Evolutionary conservation across 2,329 filamentous ascomycete genomes (phyloP).

Genomic region (Neonectria coccinea): DNA sequence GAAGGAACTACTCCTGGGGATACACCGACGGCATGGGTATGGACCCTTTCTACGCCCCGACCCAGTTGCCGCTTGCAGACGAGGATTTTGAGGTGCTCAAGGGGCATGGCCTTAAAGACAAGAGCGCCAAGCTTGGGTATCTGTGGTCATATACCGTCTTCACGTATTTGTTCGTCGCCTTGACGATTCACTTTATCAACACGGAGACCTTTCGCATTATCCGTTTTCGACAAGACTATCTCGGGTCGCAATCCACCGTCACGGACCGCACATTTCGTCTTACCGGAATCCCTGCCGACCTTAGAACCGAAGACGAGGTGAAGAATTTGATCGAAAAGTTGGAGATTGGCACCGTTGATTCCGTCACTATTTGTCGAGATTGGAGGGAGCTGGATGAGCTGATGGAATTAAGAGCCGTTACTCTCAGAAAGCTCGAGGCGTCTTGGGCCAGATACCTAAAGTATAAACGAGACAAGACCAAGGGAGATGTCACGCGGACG

Average conservation of each 20-base stretch:
- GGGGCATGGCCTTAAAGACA: conserved; percentile 51
- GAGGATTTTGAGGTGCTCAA: conserved; percentile 38
- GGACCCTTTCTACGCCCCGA: conserved; percentile 21
- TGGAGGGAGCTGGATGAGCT: conserved; percentile 86
- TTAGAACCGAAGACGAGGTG: conserved; percentile 85
- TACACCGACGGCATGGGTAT: conserved; percentile 13
- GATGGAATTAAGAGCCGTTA: conserved; percentile 72
- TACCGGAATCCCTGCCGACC: conserved; percentile 84
- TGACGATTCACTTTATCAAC: conserved; percentile 86
- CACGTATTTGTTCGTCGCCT: conserved; percentile 87
- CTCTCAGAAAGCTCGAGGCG: conserved; percentile 81
- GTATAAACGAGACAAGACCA: conserved; percentile 39
- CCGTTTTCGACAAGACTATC: conserved; percentile 85
- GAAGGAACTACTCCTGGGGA: background rate
- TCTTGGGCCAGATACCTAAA: conserved; percentile 78
- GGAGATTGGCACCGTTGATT: conserved; percentile 89
- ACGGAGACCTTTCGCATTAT: conserved; percentile 88
- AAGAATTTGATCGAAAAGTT: conserved; percentile 89
- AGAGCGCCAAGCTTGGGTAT: conserved; percentile 61
- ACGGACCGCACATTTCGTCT: conserved; percentile 94
- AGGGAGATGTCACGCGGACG: conserved; percentile 10
- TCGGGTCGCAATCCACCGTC: conserved; percentile 93
- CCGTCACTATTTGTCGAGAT: conserved; percentile 85
- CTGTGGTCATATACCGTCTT: conserved; percentile 96
- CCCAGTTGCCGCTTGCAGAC: conserved; percentile 32